Evolutionary conservation across 495 filamentous ascomycete genomes (phyloP).

Genomic region (Penicillium robsamsonii): DNA sequence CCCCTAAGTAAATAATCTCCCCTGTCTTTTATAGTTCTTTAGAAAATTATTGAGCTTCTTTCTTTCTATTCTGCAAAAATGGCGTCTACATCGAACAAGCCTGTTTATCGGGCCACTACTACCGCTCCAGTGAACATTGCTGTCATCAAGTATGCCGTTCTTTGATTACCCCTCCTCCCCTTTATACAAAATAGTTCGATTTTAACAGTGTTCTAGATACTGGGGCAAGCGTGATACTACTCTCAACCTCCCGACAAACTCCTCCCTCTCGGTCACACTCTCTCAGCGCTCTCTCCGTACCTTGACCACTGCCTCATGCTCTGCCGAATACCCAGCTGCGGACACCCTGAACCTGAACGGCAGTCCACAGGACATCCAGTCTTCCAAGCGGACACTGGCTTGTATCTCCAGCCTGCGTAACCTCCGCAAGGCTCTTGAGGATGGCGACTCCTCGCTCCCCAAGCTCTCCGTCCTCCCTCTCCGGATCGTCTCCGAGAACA

Average conservation of each 20-base stretch:
- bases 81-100: constrained; percentile 41
- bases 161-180: constrained; percentile 19
- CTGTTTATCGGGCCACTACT: constrained; percentile 84
- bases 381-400: constrained; percentile 81
- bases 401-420: constrained; percentile 83
- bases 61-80: constrained; percentile 32
- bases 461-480: constrained; percentile 72
- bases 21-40: constrained; percentile 10
- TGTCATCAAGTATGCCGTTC: constrained; percentile 79
- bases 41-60: constrained; percentile 5
- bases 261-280: constrained; percentile 92
- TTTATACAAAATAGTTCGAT: constrained; percentile 11
- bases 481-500: constrained; percentile 87
- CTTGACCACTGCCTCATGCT: constrained; percentile 93
- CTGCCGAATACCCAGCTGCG: constrained; percentile 60
- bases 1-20: constrained; percentile 19
- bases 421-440: constrained; percentile 72
- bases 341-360: constrained; percentile 86
- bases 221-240: constrained; percentile 95
- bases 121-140: constrained; percentile 99
- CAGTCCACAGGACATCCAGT: constrained; percentile 71
- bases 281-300: constrained; percentile 92
- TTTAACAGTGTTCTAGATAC: constrained; percentile 60
- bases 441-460: constrained; percentile 65
- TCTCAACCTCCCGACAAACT: constrained; percentile 96